Base-by-base conservation (phyloP, 805 yeast genomes). In the Wickerhamomyces ciferrii region DNA sequence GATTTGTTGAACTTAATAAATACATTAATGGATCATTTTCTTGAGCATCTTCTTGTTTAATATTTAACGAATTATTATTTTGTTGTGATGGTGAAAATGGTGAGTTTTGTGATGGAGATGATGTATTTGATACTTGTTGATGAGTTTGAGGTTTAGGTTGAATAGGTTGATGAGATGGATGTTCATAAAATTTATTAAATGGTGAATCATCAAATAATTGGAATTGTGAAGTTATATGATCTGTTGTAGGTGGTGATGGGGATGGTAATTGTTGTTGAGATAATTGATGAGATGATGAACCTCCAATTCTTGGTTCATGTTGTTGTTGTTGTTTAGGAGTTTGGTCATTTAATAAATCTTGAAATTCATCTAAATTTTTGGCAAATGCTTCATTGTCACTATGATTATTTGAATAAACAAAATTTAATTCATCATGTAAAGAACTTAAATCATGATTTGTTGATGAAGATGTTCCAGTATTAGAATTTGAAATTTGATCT, bases 11-110 rank as follows among this genome's bases (percentile, higher is more conserved):
- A 31, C 53, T 53, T 19, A 58, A 48, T 19, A 56, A 19, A 44
- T 51, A 51, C 54, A 53, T 46, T 42, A 57, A 41, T 11, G 59
- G 53, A 43, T 58, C 62, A 8, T 49, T 48, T 14, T 49, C 55
- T 17, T 32, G 35, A 15, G 15, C 19, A 15, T 32, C 35, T 10
- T 29, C 35, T 19, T 24, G 41, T 20, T 41, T 23, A 21, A 34
- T 34, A 14, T 34, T 34, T 13, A 34, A 18, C 4, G 37, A 34
- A 21, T 34, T 34, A 18, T n/a, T 17, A 18, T 32, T 15, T n/a
- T n/a, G 35, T 32, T 32, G 35, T n/a, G 35, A 15, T 32, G 35
- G 35, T 7, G 17, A 17, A 5, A 32, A 25, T 25, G 29, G 7
- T 7, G 29, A 4, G 14, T 27, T 13, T 27, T 27, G 31, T 7